Evolutionary conservation across 1,284 basidiomycete species (phyloP).

Genomic region (Cutaneotrichosporon dermatis): DNA sequence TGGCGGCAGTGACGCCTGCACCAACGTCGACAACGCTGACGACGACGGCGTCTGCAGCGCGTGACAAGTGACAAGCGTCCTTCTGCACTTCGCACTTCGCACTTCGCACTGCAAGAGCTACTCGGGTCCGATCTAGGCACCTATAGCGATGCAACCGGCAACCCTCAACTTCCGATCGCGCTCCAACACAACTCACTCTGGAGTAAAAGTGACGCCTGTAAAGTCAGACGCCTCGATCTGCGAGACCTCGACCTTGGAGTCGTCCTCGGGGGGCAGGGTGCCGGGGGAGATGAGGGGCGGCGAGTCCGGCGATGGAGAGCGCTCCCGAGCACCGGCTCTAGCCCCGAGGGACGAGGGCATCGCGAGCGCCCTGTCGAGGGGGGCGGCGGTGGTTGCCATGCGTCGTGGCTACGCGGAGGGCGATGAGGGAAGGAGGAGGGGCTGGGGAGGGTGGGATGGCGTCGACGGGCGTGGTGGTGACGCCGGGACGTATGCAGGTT

Average conservation of each 20-base stretch:
- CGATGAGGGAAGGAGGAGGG: not conserved
- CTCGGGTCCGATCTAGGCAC: too few species aligned
- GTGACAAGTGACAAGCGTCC: too few species aligned
- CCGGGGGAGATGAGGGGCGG: slow-evolving; percentile 18
- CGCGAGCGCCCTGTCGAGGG: not conserved
- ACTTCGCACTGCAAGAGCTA: too few species aligned
- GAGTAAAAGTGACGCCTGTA: slow-evolving; percentile 46
- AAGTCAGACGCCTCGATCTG: slow-evolving; percentile 46
- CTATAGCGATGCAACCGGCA: too few species aligned
- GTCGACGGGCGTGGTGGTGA: not conserved
- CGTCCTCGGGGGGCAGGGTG: slow-evolving; percentile 13
- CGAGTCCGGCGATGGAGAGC: slow-evolving; percentile 6
- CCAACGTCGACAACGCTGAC: too few species aligned
- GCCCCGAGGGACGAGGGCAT: not conserved
- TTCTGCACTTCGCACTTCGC: too few species aligned
- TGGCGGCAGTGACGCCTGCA: too few species aligned
- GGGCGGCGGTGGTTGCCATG: slow-evolving; percentile 1
- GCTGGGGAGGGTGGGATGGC: not conserved
- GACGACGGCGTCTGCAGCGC: too few species aligned
- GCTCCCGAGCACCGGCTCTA: not conserved
- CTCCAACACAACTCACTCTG: slow-evolving; percentile 34
- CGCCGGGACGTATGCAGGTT: too few species aligned
- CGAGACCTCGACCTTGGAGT: slow-evolving; percentile 36
- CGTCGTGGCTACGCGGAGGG: not conserved
- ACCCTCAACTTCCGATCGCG: too few species aligned